Conservation (phyloP, 2,329 filamentous ascomycete genomes). For the Helotiales sp. region DNA sequence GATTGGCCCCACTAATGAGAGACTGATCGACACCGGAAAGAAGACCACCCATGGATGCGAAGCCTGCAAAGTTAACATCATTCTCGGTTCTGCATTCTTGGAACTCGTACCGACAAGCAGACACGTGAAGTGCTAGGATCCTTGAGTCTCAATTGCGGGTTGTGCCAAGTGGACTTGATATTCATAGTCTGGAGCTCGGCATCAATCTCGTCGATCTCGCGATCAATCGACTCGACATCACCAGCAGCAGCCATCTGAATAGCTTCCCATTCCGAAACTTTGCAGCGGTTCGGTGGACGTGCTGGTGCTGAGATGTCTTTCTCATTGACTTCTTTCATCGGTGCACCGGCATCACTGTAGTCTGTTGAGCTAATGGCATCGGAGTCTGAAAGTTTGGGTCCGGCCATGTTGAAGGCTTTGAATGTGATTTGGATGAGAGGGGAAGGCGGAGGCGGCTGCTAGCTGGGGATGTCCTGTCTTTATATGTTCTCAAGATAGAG, state of each 20-base stretch:
- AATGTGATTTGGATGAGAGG: background rate
- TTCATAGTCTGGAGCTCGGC: constrained; percentile 37
- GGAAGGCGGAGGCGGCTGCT: background rate
- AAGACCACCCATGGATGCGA: constrained; percentile 77
- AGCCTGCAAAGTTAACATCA: constrained; percentile 47
- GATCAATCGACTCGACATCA: constrained; percentile 41
- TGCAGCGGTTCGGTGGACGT: constrained; percentile 10
- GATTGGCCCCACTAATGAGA: constrained; percentile 72
- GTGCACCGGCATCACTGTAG: constrained; percentile 20
- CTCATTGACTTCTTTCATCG: constrained; percentile 23
- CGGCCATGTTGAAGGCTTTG: constrained; percentile 25
- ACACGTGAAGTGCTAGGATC: constrained; percentile 68
- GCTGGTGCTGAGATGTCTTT: constrained; percentile 17
- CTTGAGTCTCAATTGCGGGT: constrained; percentile 61
- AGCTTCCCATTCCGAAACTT: constrained; percentile 41
- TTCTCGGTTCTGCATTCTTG: background rate
- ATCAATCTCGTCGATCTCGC: constrained; percentile 44
- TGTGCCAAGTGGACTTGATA: constrained; percentile 35
- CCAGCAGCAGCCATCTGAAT: constrained; percentile 40
- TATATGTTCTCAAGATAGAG: background rate
- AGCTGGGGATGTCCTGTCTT: background rate
- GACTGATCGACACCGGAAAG: constrained; percentile 76
- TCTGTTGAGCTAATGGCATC: constrained; percentile 28
- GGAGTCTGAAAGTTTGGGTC: constrained; percentile 19
- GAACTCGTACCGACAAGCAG: constrained; percentile 35